A percentile compares a stretch with the other conserved stretches of the same genome.
Evolutionary conservation across 2,329 filamentous ascomycete genomes (phyloP).

Genomic region (Niveomyces coronatus): DNA sequence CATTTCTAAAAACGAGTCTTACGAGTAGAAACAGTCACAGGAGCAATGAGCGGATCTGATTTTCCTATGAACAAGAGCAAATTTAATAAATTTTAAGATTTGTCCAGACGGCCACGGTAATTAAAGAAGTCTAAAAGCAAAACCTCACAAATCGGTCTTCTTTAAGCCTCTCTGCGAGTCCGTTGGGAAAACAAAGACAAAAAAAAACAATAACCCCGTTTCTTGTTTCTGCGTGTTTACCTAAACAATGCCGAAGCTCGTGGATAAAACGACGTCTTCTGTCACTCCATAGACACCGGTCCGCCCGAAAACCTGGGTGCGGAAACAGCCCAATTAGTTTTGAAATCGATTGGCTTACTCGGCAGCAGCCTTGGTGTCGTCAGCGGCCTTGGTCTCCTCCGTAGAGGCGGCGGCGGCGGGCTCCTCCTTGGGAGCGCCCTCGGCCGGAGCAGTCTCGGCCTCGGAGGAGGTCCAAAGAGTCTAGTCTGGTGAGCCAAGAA

Average conservation of each 20-base stretch:
- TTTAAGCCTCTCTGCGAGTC: slow-evolving; percentile 28
- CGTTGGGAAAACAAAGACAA: slow-evolving; percentile 25
- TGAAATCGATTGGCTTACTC: slow-evolving; percentile 38
- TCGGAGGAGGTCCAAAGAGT: slow-evolving; percentile 99
- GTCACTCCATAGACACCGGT: slow-evolving; percentile 55
- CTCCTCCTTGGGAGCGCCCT: slow-evolving; percentile 38
- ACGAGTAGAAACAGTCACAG: no score
- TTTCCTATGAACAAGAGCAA: slow-evolving; percentile 19
- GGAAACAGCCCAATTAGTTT: slow-evolving; percentile 19
- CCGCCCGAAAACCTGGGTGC: slow-evolving; percentile 33
- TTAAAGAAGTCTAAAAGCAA: slow-evolving; percentile 40
- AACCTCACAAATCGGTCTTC: slow-evolving; percentile 40
- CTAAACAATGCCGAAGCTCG: slow-evolving; percentile 38
- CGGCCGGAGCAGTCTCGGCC: slow-evolving; percentile 62
- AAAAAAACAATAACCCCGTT: slow-evolving; percentile 20
- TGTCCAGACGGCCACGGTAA: slow-evolving; percentile 46
- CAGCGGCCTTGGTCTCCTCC: slow-evolving; percentile 35
- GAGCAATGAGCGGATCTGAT: no score
- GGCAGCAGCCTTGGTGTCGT: slow-evolving; percentile 59
- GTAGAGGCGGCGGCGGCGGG: slow-evolving; percentile 36
- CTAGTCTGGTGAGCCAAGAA: slow-evolving; percentile 35
- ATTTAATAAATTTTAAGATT: slow-evolving; percentile 41
- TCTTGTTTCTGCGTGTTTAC: slow-evolving; percentile 30
- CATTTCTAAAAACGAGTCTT: no score
- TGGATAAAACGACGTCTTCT: slow-evolving; percentile 46